Evolutionary conservation across 257 asterid species (phyloP), one percentile per base, ranked within the genome.

Genomic region (Nicotiana paniculata): DNA sequence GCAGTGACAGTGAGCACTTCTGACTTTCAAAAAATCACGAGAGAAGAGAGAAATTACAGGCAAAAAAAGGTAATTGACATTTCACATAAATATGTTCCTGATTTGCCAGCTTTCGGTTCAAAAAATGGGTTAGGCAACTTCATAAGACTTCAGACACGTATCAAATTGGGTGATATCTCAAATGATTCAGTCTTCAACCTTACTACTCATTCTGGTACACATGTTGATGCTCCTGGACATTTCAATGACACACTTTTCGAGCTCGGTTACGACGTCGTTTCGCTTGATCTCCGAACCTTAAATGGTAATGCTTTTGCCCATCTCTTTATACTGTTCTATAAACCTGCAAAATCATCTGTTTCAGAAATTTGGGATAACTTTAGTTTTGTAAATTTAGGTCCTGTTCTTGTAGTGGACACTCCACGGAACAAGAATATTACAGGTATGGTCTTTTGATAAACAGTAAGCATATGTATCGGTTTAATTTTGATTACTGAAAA

Each of bases 401-500:
- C 85, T 21, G 82, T 32, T 46, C 46, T 77, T 59, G 85, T 82
- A 6, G 77, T 77, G 37, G 85, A 82, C 37, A 78, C 81, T 26
- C 85, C 85, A 63, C 35, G 75, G 67, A 68, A 76, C 77, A 82
- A 48, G 76, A 77, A 77, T 30, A 82, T 82, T 10, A 82, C 82
- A 10, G 85, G 85, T 82, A 64, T 5, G 26, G 53, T 16, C 43
- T 1, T 43, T 7, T 43, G 11, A 8, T 43, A 43, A 43, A 7
- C 48, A 43, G 3, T 39, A 39, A 39, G 9, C 46, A 39, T 39
- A 7, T 39, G 46, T 39, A 1, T 7, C 6, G 9, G 46, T 37
- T 37, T 37, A 37, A 1, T 37, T 37, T 37, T 37, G 46, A 37
- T 37, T 37, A 1, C 46, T 37, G 46, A 37, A 37, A 37, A 37